Percentiles rank a stretch among this genome's conserved stretches.
Conservation (phyloP, 2,329 filamentous ascomycete species). For the Chaetomium globosum region DNA sequence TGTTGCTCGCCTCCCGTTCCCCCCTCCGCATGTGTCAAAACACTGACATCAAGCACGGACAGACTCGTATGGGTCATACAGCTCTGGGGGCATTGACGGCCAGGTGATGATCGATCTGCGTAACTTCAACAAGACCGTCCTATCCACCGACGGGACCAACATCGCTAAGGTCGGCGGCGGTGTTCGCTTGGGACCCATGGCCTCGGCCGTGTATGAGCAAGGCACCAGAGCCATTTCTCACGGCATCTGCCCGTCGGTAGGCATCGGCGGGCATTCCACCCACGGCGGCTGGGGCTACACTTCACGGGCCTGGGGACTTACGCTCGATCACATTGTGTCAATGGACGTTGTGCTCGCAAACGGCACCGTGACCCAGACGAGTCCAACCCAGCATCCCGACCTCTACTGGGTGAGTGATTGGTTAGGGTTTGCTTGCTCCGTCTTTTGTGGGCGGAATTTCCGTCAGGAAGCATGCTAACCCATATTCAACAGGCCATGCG, state of each 20-base stretch:
- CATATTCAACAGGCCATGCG: conserved; percentile 2
- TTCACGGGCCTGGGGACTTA: conserved; percentile 8
- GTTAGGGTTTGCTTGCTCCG: not conserved
- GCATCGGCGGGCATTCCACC: conserved; percentile 7
- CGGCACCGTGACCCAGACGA: not conserved
- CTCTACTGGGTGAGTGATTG: conserved; percentile 1
- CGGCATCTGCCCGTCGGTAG: not conserved
- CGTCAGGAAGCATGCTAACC: not conserved
- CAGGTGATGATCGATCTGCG: conserved; percentile 7
- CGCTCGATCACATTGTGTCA: conserved; percentile 5
- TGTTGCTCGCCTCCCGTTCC: not conserved
- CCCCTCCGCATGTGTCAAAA: not conserved
- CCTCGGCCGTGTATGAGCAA: conserved; percentile 1
- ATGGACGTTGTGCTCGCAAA: conserved; percentile 12
- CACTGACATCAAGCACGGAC: not conserved
- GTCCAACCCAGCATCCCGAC: not conserved
- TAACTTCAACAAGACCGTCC: conserved; percentile 7
- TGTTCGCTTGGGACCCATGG: conserved; percentile 4
- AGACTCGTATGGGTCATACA: conserved; percentile 14
- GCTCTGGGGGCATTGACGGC: conserved; percentile 6
- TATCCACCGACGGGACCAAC: not conserved
- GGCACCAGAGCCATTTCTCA: conserved; percentile 11
- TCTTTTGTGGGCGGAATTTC: not conserved
- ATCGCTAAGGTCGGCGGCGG: conserved; percentile 5
- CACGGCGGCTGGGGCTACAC: conserved; percentile 14